Conservation (phyloP, 192 early-diverging fungal species). For the Coemansia sp. region DNA sequence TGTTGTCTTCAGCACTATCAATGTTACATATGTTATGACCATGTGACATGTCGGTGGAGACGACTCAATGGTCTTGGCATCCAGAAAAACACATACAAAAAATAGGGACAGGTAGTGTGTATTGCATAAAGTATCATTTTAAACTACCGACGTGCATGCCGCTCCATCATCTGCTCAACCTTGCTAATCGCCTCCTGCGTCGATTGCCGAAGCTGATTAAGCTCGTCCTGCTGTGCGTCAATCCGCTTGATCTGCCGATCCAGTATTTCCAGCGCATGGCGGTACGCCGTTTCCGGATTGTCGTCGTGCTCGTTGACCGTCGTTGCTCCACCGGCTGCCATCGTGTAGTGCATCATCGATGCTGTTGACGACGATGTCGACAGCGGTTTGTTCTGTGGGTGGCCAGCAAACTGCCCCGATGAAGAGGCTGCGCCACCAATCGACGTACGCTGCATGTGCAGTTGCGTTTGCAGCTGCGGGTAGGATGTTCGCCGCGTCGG, state of each 20-base stretch:
- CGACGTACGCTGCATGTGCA: neutral
- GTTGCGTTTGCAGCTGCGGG: slow-evolving; percentile 10
- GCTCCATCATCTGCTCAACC: slow-evolving; percentile 36
- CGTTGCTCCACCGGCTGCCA: neutral
- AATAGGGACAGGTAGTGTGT: neutral
- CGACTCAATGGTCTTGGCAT: neutral
- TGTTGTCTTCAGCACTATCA: no score
- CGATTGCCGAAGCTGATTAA: slow-evolving; percentile 26
- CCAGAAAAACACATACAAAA: neutral
- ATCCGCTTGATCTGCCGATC: slow-evolving; percentile 28
- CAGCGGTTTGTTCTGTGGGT: no score
- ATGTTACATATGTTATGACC: no score
- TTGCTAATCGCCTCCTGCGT: slow-evolving; percentile 26
- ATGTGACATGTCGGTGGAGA: no score
- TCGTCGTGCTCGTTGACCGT: neutral
- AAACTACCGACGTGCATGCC: slow-evolving; percentile 10
- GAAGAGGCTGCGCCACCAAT: no score
- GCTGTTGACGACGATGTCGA: neutral
- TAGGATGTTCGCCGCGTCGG: slow-evolving; percentile 6
- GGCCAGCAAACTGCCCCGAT: no score
- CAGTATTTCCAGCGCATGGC: slow-evolving; percentile 38
- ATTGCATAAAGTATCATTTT: neutral
- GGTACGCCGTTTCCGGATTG: slow-evolving; percentile 29
- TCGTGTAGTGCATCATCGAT: slow-evolving; percentile 1
- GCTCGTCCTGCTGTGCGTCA: slow-evolving; percentile 36